Evolutionary conservation across 805 yeast species (phyloP).

Genomic region (Scheffersomyces ergatensis): DNA sequence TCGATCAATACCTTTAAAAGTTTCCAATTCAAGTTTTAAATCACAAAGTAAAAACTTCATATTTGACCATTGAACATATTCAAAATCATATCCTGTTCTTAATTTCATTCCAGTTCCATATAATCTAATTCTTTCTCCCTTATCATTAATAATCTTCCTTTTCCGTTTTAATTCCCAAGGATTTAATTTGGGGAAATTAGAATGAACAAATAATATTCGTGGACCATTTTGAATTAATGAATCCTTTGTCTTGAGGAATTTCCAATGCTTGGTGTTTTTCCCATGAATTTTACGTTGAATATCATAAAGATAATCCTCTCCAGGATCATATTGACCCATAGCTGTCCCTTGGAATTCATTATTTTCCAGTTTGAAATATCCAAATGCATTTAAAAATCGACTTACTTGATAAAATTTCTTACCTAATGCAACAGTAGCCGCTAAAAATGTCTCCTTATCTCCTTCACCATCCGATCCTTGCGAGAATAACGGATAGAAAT

Average conservation of each 20-base stretch:
- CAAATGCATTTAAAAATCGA: constrained; percentile 50
- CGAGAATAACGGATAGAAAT: constrained; percentile 40
- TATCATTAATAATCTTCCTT: constrained; percentile 37
- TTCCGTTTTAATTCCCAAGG: constrained; percentile 52
- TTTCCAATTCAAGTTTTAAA: constrained; percentile 40
- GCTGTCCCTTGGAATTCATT: constrained; percentile 62
- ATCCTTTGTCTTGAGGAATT: constrained; percentile 3
- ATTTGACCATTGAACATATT: constrained; percentile 55
- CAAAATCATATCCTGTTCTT: constrained; percentile 56
- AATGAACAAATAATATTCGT: constrained; percentile 53
- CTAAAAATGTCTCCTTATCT: constrained; percentile 74
- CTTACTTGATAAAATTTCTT: constrained; percentile 55
- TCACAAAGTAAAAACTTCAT: constrained; percentile 58
- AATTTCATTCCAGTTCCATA: constrained; percentile 57
- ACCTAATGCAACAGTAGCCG: constrained; percentile 56
- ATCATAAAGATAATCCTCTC: constrained; percentile 46
- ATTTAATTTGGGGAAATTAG: constrained; percentile 65
- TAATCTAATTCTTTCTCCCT: constrained; percentile 50
- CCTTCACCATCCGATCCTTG: constrained; percentile 68
- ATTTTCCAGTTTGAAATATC: constrained; percentile 33
- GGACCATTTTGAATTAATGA: constrained; percentile 16
- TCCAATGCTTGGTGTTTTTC: constrained; percentile 2
- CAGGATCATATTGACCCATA: constrained; percentile 74
- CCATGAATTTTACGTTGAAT: constrained; percentile 4
- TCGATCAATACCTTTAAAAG: constrained; percentile 41